Base-by-base conservation (phyloP, 352 stramenopile species). In the Globisporangium irregulare region DNA sequence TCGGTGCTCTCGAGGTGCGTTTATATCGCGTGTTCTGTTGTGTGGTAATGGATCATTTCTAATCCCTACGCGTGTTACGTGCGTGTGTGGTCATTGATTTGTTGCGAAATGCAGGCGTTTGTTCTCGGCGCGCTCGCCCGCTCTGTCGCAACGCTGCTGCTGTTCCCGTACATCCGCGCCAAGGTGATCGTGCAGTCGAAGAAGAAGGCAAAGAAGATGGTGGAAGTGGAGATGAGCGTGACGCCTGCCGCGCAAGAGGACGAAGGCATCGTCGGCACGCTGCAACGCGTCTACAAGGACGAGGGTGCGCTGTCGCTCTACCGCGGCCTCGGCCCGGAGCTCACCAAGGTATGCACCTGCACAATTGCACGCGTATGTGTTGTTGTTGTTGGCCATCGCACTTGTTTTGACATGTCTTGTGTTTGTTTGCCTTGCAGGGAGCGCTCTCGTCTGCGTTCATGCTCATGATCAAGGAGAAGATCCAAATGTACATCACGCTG, bases 401-500 rank as follows among this genome's bases (percentile, higher is more conserved):
- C 4, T 43, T 70, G 14, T 59, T 63, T 55, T 36, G 36, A 46
- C 38, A 48, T 61, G 48, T 38, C 12, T 69, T 54, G 43, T 34
- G 14, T 14, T 53, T 29, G 24, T 20, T 24, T 41, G 41, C 15
- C 15, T 57, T 73, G 36, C 53, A 97, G 75, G 97, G 95, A n/a
- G 94, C 98, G n/a, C 89, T 99, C 7, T 98, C 91, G 67, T 94
- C 95, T 0, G 97, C 95, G 34, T 76, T 99, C 41, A 99, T 98
- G 97, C 90, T 99, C 71, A 98, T 98, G 92, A 95, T 98, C 66
- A 99, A 99, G 85, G 96, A 99, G 79, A 97, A 98, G 78, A 97
- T 99, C 61, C 90, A 98, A 74, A 86, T 79, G 69, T 92, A 96
- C 70, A 94, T 97, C 67, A 96, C 85, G 64, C 50, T 92, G 58